A percentile compares a stretch with the other conserved stretches of the same genome.
phyloP scores from a whole-genome alignment of 345 rosid species.

The Brassica nigra region DNA sequence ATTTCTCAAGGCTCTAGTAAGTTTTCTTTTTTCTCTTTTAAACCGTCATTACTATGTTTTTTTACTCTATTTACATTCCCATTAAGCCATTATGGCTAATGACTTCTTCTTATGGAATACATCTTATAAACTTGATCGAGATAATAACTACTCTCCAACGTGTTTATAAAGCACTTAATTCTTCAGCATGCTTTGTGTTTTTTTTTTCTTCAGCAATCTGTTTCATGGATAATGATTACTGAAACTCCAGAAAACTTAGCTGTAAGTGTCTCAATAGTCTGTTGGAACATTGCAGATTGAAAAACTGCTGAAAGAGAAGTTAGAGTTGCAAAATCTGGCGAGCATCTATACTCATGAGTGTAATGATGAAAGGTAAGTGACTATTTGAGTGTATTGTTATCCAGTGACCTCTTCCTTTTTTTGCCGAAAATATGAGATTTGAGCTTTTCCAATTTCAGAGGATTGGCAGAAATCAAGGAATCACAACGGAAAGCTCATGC shows the following conservation, averaged over 20 bases:
- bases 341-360: slow-evolving; percentile 77
- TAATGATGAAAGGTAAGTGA: slow-evolving; percentile 65
- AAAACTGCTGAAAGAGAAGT: slow-evolving; percentile 69
- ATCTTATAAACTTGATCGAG: neutral
- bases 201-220: neutral
- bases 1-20: slow-evolving; percentile 61
- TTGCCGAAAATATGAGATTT: slow-evolving; percentile 9
- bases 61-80: neutral
- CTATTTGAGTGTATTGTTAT: slow-evolving; percentile 24
- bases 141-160: slow-evolving; percentile 15
- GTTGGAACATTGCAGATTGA: slow-evolving; percentile 65
- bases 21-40: slow-evolving; percentile 23
- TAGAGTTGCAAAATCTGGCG: slow-evolving; percentile 66
- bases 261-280: slow-evolving; percentile 19
- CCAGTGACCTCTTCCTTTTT: slow-evolving; percentile 8
- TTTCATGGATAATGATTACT: slow-evolving; percentile 3
- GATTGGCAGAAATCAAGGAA: slow-evolving; percentile 73
- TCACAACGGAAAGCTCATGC: slow-evolving; percentile 68
- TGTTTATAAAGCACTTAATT: neutral
- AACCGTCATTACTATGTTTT: neutral
- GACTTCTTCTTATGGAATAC: slow-evolving; percentile 22
- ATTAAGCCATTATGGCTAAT: slow-evolving; percentile 7
- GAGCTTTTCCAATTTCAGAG: slow-evolving; percentile 51
- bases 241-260: slow-evolving; percentile 15
- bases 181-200: slow-evolving; percentile 11